phyloP scores from a whole-genome alignment of 140 eudicot species.

The Oenanthe javanica region DNA sequence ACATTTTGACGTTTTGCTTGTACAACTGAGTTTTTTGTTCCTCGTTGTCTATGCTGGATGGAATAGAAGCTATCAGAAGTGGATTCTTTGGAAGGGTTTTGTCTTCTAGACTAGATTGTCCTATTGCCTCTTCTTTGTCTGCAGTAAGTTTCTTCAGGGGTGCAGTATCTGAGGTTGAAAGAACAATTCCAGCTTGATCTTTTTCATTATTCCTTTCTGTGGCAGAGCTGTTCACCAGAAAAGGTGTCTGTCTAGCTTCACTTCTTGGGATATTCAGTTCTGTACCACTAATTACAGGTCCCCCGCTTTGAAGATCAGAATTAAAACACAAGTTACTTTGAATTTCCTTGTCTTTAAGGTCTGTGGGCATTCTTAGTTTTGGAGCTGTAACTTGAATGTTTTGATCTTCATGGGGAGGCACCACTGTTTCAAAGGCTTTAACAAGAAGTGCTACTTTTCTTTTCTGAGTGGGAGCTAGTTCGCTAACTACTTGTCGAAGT shows the following conservation, averaged over 20 bases:
- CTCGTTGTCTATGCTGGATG: constrained; percentile 1
- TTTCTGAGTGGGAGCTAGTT: constrained; percentile 83
- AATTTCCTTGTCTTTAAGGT: constrained; percentile 2
- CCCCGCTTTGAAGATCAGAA: constrained; percentile 10
- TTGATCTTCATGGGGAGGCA: constrained; percentile 50
- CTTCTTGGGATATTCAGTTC: constrained; percentile 8
- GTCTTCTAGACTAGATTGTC: constrained; percentile 16
- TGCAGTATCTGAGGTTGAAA: constrained; percentile 8
- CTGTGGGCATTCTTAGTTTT: neutral
- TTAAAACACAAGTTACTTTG: constrained; percentile 1
- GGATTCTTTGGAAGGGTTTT: neutral
- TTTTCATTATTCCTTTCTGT: neutral
- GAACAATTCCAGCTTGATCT: neutral
- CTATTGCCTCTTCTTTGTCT: constrained; percentile 8
- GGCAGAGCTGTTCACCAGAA: neutral
- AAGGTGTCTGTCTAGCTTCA: constrained; percentile 2
- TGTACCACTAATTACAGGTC: constrained; percentile 17
- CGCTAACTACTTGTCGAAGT: constrained; percentile 70
- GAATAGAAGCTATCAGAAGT: neutral
- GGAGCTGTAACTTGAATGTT: constrained; percentile 16
- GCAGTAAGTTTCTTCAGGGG: neutral
- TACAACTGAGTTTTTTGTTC: constrained; percentile 20
- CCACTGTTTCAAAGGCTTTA: constrained; percentile 80
- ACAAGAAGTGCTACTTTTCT: constrained; percentile 69
- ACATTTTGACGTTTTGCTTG: constrained; percentile 57